Evolutionary conservation across 2,329 filamentous ascomycete genomes (phyloP), one percentile per base, ranked within the genome.

Genomic region (Exophiala bonariae): DNA sequence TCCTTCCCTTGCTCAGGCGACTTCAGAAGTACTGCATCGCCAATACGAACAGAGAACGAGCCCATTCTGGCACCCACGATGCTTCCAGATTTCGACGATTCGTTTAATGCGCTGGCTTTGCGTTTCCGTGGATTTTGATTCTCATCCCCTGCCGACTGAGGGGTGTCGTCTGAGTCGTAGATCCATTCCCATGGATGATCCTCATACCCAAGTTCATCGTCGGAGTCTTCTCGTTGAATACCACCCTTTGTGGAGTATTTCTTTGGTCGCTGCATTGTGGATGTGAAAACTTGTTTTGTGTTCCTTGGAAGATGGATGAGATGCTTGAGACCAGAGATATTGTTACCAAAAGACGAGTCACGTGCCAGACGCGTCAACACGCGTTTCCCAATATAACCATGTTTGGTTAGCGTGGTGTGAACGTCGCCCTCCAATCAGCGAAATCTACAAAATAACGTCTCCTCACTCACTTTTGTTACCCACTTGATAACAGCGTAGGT

Each of bases 1-100:
- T 90, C 87, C 61, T 95, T 89, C 56, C 89, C 89, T 32, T 82
- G 80, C 3, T 88, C 89, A 31, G 95, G 89, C 1, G 91, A 89
- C 66, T 95, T 95, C 45, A 99, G 76, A 32, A 97, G 75, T 28
- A 97, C 85, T 16, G 82, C 80, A 62, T 99, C 90, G 35, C 93
- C 93, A 30, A 96, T 66, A 44, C 73, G 78, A 69, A 90, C 96
- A 62, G 86, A 79, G 56, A 96, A 96, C 10, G 67, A 75, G 18
- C 90, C 91, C 78, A 90, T 90, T 19, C 81, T 82, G 16, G 92
- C 93, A 3, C 89, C 93, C 32, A 93, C 66, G 35, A 96, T 95
- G 47, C 71, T 47, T 18, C 58, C 57, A 26, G 6, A 6, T 22
- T 52, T 44, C 2, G 43, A 44, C 7, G 38, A 23, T 6, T 58